Conservation (phyloP, 2,329 filamentous ascomycete genomes). For the Fusarium sp. region DNA sequence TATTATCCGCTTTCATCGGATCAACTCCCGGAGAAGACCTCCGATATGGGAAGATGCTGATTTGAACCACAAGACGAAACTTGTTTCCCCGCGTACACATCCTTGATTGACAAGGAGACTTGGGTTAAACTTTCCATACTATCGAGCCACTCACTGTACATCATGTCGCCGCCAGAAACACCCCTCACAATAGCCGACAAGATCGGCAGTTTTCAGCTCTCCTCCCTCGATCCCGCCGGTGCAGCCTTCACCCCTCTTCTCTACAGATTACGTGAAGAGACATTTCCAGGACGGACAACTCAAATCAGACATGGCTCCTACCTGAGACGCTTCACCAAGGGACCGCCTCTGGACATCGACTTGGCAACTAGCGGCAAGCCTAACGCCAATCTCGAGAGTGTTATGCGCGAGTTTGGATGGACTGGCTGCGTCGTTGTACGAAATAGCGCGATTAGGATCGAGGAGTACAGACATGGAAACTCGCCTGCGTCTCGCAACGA, state of each 20-base stretch:
- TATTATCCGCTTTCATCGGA: not conserved
- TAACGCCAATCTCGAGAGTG: constrained; percentile 1
- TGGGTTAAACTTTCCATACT: not conserved
- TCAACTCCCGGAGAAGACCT: not conserved
- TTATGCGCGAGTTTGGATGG: constrained; percentile 26
- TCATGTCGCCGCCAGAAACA: not conserved
- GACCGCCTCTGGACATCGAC: not conserved
- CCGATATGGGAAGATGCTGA: not conserved
- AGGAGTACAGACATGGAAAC: constrained; percentile 33
- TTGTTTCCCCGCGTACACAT: not conserved
- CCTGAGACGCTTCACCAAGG: constrained; percentile 15
- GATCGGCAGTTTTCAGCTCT: constrained; percentile 28
- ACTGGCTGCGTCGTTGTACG: constrained; percentile 29
- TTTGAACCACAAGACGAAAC: not conserved
- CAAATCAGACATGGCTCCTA: constrained; percentile 31
- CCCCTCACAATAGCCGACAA: not conserved
- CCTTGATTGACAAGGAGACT: not conserved
- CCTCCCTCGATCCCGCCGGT: constrained; percentile 12
- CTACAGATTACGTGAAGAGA: constrained; percentile 32
- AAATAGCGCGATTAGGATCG: constrained; percentile 10
- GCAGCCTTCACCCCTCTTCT: constrained; percentile 36
- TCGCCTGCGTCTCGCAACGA: constrained; percentile 26
- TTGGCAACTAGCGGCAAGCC: not conserved
- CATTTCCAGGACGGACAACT: constrained; percentile 25
- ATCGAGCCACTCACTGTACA: not conserved